These are phyloP conservation scores for Mycena sanguinolenta DNA, from an alignment of 768 basidiomycete species.

Conservation along the genomic window DNA sequence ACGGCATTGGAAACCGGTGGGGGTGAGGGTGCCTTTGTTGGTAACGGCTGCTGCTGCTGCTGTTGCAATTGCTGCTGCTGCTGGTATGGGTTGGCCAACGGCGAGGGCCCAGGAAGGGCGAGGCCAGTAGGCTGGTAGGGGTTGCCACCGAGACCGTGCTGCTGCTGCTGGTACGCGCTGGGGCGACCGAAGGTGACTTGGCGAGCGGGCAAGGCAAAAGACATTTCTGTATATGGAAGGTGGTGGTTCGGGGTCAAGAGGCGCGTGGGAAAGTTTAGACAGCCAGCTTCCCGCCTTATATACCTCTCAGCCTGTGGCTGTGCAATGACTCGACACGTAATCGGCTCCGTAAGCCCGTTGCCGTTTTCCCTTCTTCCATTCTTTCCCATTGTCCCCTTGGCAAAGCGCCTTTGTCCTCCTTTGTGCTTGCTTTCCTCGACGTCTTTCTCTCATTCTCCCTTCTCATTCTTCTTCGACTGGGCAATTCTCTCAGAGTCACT, in stretches of 20 bases:
- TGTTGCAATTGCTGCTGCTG: conserved; percentile 44
- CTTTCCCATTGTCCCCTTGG: not conserved
- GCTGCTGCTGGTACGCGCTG: conserved; percentile 53
- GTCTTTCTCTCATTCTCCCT: too few relatives aligned
- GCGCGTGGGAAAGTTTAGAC: conserved; percentile 37
- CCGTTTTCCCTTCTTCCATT: too few relatives aligned
- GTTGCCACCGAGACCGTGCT: conserved; percentile 64
- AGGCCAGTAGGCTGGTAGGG: conserved; percentile 60
- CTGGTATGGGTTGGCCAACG: conserved; percentile 68
- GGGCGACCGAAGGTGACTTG: conserved; percentile 84
- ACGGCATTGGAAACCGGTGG: conserved; percentile 52
- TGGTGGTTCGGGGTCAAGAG: conserved; percentile 50
- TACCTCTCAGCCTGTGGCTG: conserved; percentile 41
- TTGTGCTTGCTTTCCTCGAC: too few relatives aligned
- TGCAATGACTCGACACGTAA: too few relatives aligned
- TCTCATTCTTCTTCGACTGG: too few relatives aligned
- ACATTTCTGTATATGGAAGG: conserved; percentile 53
- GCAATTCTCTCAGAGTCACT: too few relatives aligned
- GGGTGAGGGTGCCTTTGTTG: conserved; percentile 45
- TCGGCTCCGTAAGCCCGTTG: too few relatives aligned
- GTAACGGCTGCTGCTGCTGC: conserved; percentile 46
- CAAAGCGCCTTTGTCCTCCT: not conserved
- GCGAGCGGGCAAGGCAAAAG: conserved; percentile 81
- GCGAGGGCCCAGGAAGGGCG: conserved; percentile 67
- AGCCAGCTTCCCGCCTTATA: conserved; percentile 52